A percentile compares a stretch with the other conserved stretches of the same genome.
Evolutionary conservation across 2,329 filamentous ascomycete species (phyloP).

Genomic region (Ceratocystiopsis brevicomis): DNA sequence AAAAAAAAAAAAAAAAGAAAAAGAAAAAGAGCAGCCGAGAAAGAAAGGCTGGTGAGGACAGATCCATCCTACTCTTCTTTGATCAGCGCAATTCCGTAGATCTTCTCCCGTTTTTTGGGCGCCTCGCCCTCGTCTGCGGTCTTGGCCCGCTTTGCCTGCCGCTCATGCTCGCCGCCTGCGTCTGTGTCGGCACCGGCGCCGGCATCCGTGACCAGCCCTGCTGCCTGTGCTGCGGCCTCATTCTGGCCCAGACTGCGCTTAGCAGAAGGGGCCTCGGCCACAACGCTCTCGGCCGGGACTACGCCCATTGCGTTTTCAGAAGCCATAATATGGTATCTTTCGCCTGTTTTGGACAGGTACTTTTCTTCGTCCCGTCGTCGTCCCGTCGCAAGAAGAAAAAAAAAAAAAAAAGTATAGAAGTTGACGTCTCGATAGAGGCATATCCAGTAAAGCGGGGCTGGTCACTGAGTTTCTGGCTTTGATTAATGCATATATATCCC

Average conservation of each 20-base stretch:
- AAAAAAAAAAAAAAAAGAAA: too few species aligned
- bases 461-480: too few species aligned
- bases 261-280: neutral
- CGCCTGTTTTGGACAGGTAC: too few species aligned
- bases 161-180: constrained; percentile 9
- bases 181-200: neutral
- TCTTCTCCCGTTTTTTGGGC: constrained; percentile 12
- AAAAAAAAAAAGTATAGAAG: too few species aligned
- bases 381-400: too few species aligned
- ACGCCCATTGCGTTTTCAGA: neutral
- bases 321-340: neutral
- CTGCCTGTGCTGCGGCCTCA: neutral
- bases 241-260: constrained; percentile 3
- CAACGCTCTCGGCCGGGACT: too few species aligned
- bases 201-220: neutral
- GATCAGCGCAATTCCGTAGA: constrained; percentile 47
- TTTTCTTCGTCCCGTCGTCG: too few species aligned
- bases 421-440: too few species aligned
- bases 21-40: too few species aligned
- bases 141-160: constrained; percentile 37
- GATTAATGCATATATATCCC: too few species aligned
- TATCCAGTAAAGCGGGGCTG: too few species aligned
- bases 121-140: constrained; percentile 19
- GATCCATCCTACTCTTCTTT: constrained; percentile 44
- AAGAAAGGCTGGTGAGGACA: too few species aligned